Base-by-base conservation (phyloP, 257 asterid genomes). In the Scutellaria galericulata region DNA sequence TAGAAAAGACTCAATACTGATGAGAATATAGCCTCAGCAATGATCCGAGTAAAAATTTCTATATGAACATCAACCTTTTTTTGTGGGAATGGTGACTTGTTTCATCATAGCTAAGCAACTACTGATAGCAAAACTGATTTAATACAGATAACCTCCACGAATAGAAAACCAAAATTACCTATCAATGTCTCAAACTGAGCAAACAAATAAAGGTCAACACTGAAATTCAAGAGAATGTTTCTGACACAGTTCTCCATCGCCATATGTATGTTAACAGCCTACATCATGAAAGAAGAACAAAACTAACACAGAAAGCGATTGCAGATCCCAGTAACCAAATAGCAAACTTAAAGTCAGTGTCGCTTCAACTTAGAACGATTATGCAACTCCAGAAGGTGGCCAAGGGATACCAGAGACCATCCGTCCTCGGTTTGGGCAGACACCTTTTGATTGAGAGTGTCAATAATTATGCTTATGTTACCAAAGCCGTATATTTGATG, bases 401-500 rank as follows among this genome's bases (percentile, higher is more conserved):
- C 96, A 65, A 93, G 93, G 20, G 93, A 87, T 39, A 85, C 95
- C 56, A 76, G 53, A 14, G 86, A 61, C 97, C 97, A 91, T 66
- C 81, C 76, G 18, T 88, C 96, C 54, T 91, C 96, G 9, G 53
- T 76, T 75, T 83, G 97, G 2, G 98, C 88, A 82, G 75, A 84
- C 69, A 91, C 86, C 81, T 86, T 84, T 14, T 87, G 90, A 74
- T 94, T 91, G 65, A 84, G 86, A 50, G 89, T 65, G 80, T 94
- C 98, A 55, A 94, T 64, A 2, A 83, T 80, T 73, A 94, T 83
- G 81, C 91, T 89, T 41, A 89, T 73, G 73, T 79, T 86, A 75
- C 99, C 99, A 83, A 83, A 94, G 9, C 92, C 92, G 68, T 91
- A 91, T 58, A 94, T 89, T 75, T 91, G 99, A 56, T 77, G 86